These are phyloP conservation scores for Bjerkandera adusta DNA, from an alignment of 1,284 basidiomycete genomes.

Conservation along the genomic window DNA sequence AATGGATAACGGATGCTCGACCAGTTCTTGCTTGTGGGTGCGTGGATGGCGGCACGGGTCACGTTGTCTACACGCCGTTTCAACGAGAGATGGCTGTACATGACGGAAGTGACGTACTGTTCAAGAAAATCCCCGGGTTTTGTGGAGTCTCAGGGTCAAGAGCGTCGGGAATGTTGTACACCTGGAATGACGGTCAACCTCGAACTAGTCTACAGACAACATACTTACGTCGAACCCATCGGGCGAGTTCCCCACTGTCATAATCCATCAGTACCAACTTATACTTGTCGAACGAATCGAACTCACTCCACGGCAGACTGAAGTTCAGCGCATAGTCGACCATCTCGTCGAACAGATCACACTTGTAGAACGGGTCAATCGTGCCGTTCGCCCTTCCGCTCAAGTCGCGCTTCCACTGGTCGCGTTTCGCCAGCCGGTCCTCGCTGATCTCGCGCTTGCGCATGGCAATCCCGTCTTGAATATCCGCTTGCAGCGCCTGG, in stretches of 20 bases:
- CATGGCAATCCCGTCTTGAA: background rate
- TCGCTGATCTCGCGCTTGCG: background rate
- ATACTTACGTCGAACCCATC: too few species aligned
- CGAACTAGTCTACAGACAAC: background rate
- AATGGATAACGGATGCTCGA: slow-evolving; percentile 29
- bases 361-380: slow-evolving; percentile 31
- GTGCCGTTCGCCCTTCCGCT: slow-evolving; percentile 20
- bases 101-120: slow-evolving; percentile 7
- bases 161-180: slow-evolving; percentile 15
- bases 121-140: slow-evolving; percentile 15
- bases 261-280: too few species aligned
- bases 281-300: background rate
- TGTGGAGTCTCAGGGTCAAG: slow-evolving; percentile 11
- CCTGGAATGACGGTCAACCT: slow-evolving; percentile 1
- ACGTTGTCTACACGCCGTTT: slow-evolving; percentile 47
- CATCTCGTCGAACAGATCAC: slow-evolving; percentile 27
- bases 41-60: slow-evolving; percentile 60
- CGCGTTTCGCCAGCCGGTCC: background rate
- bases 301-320: slow-evolving; percentile 27
- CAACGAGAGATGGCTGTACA: too few species aligned
- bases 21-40: slow-evolving; percentile 65
- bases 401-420: slow-evolving; percentile 21
- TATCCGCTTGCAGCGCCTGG: background rate
- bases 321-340: slow-evolving; percentile 31
- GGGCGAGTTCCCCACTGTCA: too few species aligned